phyloP scores from a whole-genome alignment of 169 alveolate genomes.

The Eimeria acervulina region DNA sequence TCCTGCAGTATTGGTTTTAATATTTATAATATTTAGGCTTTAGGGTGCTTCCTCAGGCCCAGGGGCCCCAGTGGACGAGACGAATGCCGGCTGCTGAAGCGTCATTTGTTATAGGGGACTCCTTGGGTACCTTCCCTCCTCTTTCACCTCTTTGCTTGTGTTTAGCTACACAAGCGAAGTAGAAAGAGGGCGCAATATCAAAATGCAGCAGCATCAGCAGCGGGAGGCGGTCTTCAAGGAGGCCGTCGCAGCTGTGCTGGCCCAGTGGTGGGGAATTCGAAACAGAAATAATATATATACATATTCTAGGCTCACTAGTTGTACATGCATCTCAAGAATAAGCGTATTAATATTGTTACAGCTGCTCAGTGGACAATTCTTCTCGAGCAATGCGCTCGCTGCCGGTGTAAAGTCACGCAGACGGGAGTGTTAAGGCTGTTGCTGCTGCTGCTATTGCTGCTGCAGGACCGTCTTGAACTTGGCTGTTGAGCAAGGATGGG shows the following conservation, averaged over 20 bases:
- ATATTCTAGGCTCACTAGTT: background rate
- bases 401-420: too few relatives aligned
- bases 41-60: background rate
- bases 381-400: too few relatives aligned
- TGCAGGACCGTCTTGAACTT: slow-evolving; percentile 76
- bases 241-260: slow-evolving; percentile 78
- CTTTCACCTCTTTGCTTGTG: background rate
- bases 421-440: background rate
- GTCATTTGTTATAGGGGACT: background rate
- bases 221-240: slow-evolving; percentile 55
- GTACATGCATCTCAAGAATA: background rate
- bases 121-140: background rate
- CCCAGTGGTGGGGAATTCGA: slow-evolving; percentile 73
- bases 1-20: background rate
- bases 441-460: slow-evolving; percentile 17
- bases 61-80: background rate
- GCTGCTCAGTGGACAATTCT: background rate
- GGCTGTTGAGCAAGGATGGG: slow-evolving; percentile 84
- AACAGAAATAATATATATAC: background rate
- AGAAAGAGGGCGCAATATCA: background rate
- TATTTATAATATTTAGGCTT: background rate
- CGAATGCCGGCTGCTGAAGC: background rate
- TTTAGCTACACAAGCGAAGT: background rate
- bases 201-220: slow-evolving; percentile 29
- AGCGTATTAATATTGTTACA: background rate